These are phyloP conservation scores for Phytophthora multivora DNA, from an alignment of 352 stramenopile species.

Conservation along the genomic window DNA sequence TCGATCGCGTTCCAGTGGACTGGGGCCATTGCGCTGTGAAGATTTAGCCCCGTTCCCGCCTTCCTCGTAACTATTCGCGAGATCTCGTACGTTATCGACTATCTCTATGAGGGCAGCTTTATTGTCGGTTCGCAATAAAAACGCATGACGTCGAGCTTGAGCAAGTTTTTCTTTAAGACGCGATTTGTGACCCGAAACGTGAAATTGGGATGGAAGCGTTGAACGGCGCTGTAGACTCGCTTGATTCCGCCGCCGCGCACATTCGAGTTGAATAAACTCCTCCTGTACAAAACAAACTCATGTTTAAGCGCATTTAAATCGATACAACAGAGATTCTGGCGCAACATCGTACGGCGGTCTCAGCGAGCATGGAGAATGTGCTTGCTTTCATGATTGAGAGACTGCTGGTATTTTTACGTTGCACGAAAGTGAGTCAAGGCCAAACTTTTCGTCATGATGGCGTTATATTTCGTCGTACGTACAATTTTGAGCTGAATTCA, in stretches of 20 bases:
- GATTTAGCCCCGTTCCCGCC: background rate
- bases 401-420: too few species aligned
- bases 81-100: constrained; percentile 43
- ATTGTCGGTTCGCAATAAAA: constrained; percentile 60
- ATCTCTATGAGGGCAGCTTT: constrained; percentile 46
- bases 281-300: constrained; percentile 33
- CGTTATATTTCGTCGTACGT: too few species aligned
- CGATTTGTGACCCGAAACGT: constrained; percentile 38
- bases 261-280: constrained; percentile 64
- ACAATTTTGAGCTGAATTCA: too few species aligned
- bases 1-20: constrained; percentile 59
- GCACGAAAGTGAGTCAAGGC: too few species aligned
- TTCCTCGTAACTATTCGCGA: constrained; percentile 29
- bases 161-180: constrained; percentile 50
- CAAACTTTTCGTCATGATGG: too few species aligned
- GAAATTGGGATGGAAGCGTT: constrained; percentile 56
- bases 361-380: constrained; percentile 43
- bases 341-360: constrained; percentile 33
- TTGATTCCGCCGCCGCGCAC: constrained; percentile 53
- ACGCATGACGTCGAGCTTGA: constrained; percentile 54
- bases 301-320: too few species aligned
- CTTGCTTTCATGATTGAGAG: background rate
- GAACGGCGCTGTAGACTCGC: constrained; percentile 39
- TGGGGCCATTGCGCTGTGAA: constrained; percentile 24
- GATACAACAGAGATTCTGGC: too few species aligned